Evolutionary conservation across 805 yeast genomes (phyloP).

Genomic region (Wickerhamia fluorescens): DNA sequence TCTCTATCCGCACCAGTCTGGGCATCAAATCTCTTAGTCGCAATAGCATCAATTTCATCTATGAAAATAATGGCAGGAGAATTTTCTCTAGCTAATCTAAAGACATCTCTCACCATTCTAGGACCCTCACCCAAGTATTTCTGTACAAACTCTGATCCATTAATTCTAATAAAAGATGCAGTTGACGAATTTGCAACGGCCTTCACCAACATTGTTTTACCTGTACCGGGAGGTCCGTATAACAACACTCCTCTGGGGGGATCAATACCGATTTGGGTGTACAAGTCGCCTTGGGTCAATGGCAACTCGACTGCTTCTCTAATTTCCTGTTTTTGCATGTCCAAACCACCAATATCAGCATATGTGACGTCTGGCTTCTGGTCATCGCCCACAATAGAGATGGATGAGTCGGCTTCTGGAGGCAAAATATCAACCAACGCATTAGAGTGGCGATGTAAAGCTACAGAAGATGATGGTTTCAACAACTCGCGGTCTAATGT

Average conservation of each 20-base stretch:
- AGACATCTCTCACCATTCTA: slow-evolving; percentile 98
- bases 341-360: slow-evolving; percentile 98
- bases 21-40: slow-evolving; percentile 98
- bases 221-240: slow-evolving; percentile 99
- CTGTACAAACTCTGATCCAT: slow-evolving; percentile 97
- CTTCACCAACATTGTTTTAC: slow-evolving; percentile 97
- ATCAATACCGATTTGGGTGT: slow-evolving; percentile 96
- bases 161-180: slow-evolving; percentile 93
- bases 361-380: slow-evolving; percentile 91
- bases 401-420: slow-evolving; percentile 96
- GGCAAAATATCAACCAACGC: slow-evolving; percentile 96
- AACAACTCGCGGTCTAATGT: slow-evolving; percentile 91
- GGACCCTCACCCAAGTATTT: slow-evolving; percentile 99
- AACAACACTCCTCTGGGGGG: slow-evolving; percentile 97
- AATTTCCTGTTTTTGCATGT: slow-evolving; percentile 98
- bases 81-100: slow-evolving; percentile 94
- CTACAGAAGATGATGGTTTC: slow-evolving; percentile 93
- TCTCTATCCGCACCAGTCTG: slow-evolving; percentile 99
- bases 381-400: slow-evolving; percentile 88
- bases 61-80: slow-evolving; percentile 95
- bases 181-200: slow-evolving; percentile 97
- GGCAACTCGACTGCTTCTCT: slow-evolving; percentile 98
- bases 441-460: slow-evolving; percentile 96
- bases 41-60: slow-evolving; percentile 98
- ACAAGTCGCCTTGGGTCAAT: slow-evolving; percentile 88